These are phyloP conservation scores for Fusarium nurragi DNA, from an alignment of 2,329 filamentous ascomycete species.

Conservation along the genomic window DNA sequence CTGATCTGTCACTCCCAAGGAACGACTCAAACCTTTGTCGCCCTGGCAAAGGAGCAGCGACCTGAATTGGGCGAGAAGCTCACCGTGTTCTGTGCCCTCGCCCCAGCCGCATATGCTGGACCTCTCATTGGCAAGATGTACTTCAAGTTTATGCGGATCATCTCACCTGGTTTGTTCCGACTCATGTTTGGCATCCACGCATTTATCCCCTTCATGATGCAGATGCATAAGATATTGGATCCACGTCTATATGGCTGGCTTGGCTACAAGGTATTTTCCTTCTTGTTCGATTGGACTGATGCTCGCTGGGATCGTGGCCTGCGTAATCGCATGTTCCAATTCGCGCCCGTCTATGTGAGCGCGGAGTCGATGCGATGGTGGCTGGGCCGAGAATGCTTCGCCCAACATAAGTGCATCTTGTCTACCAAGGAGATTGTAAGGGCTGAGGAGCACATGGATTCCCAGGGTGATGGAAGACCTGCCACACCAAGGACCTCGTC, in stretches of 20 bases:
- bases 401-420: slow-evolving; percentile 82
- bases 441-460: slow-evolving; percentile 70
- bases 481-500: slow-evolving; percentile 38
- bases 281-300: slow-evolving; percentile 90
- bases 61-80: slow-evolving; percentile 85
- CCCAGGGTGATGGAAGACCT: slow-evolving; percentile 44
- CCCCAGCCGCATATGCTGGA: slow-evolving; percentile 90
- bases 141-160: slow-evolving; percentile 88
- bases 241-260: slow-evolving; percentile 78
- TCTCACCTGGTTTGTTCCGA: slow-evolving; percentile 79
- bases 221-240: slow-evolving; percentile 74
- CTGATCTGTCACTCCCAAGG: slow-evolving; percentile 91
- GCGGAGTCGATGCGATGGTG: slow-evolving; percentile 95
- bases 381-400: slow-evolving; percentile 87
- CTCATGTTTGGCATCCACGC: slow-evolving; percentile 90
- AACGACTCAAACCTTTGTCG: slow-evolving; percentile 87
- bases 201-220: slow-evolving; percentile 95
- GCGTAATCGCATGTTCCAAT: slow-evolving; percentile 87
- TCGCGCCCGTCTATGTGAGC: slow-evolving; percentile 89
- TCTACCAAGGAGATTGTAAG: slow-evolving; percentile 76
- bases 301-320: slow-evolving; percentile 83
- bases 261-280: slow-evolving; percentile 89
- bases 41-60: slow-evolving; percentile 87
- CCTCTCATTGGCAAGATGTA: slow-evolving; percentile 86
- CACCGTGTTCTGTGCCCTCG: slow-evolving; percentile 89